A percentile compares a stretch with the other conserved stretches of the same genome.
phyloP scores from a whole-genome alignment of 768 basidiomycete species.

The Rhodosporidiobolus sp. region DNA sequence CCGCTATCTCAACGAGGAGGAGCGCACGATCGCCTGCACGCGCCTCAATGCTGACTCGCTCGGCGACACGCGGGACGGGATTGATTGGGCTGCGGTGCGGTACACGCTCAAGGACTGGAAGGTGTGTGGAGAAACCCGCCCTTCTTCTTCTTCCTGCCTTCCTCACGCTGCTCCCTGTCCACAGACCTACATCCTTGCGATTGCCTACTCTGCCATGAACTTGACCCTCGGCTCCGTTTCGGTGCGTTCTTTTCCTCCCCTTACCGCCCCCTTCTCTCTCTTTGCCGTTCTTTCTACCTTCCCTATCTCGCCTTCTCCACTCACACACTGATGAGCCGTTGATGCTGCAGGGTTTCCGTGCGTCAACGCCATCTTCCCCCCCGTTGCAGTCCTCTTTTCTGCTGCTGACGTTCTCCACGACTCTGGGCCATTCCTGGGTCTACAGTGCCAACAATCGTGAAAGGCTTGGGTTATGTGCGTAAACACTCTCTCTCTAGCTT shows the following conservation, averaged over 20 bases:
- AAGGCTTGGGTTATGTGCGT: constrained; percentile 47
- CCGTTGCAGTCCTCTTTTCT: no score
- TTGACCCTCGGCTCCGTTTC: constrained; percentile 30
- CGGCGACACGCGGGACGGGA: constrained; percentile 43
- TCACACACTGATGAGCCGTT: constrained; percentile 45
- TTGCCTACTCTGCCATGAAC: constrained; percentile 48
- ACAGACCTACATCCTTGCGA: constrained; percentile 10
- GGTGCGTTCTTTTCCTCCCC: constrained; percentile 13
- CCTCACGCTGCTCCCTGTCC: not conserved
- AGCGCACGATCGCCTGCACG: constrained; percentile 49
- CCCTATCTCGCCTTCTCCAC: no score
- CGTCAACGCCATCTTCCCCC: no score
- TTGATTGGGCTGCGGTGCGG: constrained; percentile 49
- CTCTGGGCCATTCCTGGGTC: not conserved
- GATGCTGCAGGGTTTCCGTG: constrained; percentile 13
- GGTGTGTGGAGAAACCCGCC: constrained; percentile 37
- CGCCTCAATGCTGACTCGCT: constrained; percentile 47
- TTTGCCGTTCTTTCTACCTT: constrained; percentile 27
- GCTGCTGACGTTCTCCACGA: not conserved
- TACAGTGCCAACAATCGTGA: constrained; percentile 49
- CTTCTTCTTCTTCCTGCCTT: no score
- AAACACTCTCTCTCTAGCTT: no score
- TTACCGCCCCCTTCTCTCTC: constrained; percentile 17
- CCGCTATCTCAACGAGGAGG: constrained; percentile 48
- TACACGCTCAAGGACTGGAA: constrained; percentile 49